Conservation (phyloP, 768 basidiomycete species). For the Heimioporus sp. region DNA sequence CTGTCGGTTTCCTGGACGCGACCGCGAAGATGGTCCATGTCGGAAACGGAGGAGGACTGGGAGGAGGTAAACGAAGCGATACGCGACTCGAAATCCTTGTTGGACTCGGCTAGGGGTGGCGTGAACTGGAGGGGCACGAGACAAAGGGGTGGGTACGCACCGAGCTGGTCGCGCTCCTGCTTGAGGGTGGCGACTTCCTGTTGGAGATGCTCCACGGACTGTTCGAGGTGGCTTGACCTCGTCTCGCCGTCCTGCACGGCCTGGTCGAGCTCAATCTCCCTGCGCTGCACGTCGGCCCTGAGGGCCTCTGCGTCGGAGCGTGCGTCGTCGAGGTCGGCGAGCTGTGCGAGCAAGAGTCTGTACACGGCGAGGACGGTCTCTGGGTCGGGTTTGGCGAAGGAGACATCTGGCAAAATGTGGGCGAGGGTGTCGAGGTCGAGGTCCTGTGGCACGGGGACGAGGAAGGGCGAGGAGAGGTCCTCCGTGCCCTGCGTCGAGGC, state of each 20-base stretch:
- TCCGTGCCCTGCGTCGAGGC: slow-evolving; percentile 36
- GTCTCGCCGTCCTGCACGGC: slow-evolving; percentile 77
- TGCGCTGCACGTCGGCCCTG: slow-evolving; percentile 63
- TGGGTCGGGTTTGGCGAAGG: slow-evolving; percentile 53
- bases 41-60: slow-evolving; percentile 60
- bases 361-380: slow-evolving; percentile 65
- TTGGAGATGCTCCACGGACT: slow-evolving; percentile 48
- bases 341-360: slow-evolving; percentile 56
- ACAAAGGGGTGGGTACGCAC: slow-evolving; percentile 41
- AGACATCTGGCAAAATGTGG: slow-evolving; percentile 58
- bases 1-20: slow-evolving; percentile 75
- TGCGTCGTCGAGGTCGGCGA: slow-evolving; percentile 50
- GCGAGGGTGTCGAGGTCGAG: slow-evolving; percentile 61
- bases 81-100: slow-evolving; percentile 50
- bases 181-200: slow-evolving; percentile 56
- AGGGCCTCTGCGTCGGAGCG: slow-evolving; percentile 69
- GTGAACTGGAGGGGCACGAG: neutral
- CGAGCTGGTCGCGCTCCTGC: slow-evolving; percentile 63
- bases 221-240: slow-evolving; percentile 54
- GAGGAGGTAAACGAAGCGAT: slow-evolving; percentile 55
- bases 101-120: slow-evolving; percentile 40
- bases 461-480: slow-evolving; percentile 30
- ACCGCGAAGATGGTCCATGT: slow-evolving; percentile 54
- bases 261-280: slow-evolving; percentile 84
- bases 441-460: slow-evolving; percentile 60